Percentiles rank a stretch among this genome's conserved stretches.
Conservation (phyloP, 2,329 filamentous ascomycete genomes). For the Orbilia blumenaviensis region DNA sequence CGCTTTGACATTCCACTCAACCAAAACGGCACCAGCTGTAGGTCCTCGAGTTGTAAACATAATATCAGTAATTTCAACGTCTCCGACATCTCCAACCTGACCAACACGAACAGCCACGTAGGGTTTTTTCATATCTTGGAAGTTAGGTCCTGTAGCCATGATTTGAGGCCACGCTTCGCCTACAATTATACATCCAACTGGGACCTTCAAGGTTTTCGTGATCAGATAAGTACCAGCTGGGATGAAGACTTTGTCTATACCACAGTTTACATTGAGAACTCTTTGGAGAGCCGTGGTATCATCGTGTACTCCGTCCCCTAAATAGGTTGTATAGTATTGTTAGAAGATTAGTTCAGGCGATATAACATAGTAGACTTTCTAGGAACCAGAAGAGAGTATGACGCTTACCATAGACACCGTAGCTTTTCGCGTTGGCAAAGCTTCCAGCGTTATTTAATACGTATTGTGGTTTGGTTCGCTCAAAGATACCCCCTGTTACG, state of each 20-base stretch:
- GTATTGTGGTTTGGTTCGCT: conserved; percentile 89
- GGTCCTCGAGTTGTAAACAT: conserved; percentile 74
- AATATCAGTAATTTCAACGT: conserved; percentile 75
- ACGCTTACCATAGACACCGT: conserved; percentile 66
- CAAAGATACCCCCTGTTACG: conserved; percentile 71
- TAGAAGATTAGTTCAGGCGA: too few species aligned
- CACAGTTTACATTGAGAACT: conserved; percentile 58
- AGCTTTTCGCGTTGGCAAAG: conserved; percentile 83
- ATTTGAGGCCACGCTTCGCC: conserved; percentile 61
- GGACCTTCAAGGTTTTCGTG: conserved; percentile 64
- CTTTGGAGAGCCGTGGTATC: conserved; percentile 73
- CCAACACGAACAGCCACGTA: conserved; percentile 73
- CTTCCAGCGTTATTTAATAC: conserved; percentile 70
- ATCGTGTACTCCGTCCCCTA: conserved; percentile 83
- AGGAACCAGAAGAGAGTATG: too few species aligned
- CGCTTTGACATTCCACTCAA: conserved; percentile 75
- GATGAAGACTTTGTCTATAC: conserved; percentile 64
- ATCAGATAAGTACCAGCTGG: conserved; percentile 67
- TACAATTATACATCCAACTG: conserved; percentile 61
- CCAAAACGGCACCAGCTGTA: conserved; percentile 72
- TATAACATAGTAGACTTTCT: too few species aligned
- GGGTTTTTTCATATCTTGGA: conserved; percentile 68
- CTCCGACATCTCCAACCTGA: conserved; percentile 69
- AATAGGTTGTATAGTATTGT: background rate
- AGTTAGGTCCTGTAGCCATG: conserved; percentile 64